Evolutionary conservation across 2,329 filamentous ascomycete species (phyloP).

Genomic region (Corinectria fuckeliana): DNA sequence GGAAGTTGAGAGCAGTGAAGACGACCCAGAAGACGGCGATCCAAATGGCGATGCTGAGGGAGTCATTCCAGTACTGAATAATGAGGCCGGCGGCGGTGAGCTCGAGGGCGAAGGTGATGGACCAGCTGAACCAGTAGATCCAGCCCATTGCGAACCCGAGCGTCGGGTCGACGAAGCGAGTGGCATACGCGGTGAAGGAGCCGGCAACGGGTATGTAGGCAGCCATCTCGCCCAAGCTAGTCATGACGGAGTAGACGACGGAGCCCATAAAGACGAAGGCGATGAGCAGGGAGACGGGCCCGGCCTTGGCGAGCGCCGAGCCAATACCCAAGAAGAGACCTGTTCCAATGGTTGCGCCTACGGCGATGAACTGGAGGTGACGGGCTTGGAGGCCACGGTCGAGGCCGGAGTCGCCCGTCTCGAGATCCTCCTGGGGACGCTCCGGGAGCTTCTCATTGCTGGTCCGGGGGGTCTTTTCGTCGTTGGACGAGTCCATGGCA

Average conservation of each 20-base stretch:
- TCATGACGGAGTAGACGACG: constrained; percentile 79
- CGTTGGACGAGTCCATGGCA: constrained; percentile 27
- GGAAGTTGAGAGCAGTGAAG: constrained; percentile 72
- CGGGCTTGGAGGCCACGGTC: constrained; percentile 47
- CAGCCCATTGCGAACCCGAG: constrained; percentile 81
- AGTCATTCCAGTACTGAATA: constrained; percentile 74
- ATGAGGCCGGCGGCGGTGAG: constrained; percentile 75
- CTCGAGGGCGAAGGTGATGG: constrained; percentile 75
- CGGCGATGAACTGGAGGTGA: constrained; percentile 58
- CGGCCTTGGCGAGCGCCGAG: constrained; percentile 65
- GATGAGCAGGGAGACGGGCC: constrained; percentile 71
- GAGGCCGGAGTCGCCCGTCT: constrained; percentile 46
- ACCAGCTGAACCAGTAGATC: constrained; percentile 85
- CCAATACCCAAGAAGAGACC: constrained; percentile 76
- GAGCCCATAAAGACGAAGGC: constrained; percentile 74
- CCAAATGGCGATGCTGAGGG: constrained; percentile 72
- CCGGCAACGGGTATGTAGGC: constrained; percentile 79
- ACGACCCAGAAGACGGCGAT: constrained; percentile 76
- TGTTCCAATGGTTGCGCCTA: constrained; percentile 72
- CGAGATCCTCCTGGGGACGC: constrained; percentile 43
- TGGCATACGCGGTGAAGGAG: constrained; percentile 78
- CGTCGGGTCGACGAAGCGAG: constrained; percentile 75
- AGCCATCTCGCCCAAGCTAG: constrained; percentile 73
- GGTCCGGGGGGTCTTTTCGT: constrained; percentile 39
- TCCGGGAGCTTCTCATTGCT: constrained; percentile 35